phyloP scores from a whole-genome alignment of 208 protist species.

The Porcisia hertigi region DNA sequence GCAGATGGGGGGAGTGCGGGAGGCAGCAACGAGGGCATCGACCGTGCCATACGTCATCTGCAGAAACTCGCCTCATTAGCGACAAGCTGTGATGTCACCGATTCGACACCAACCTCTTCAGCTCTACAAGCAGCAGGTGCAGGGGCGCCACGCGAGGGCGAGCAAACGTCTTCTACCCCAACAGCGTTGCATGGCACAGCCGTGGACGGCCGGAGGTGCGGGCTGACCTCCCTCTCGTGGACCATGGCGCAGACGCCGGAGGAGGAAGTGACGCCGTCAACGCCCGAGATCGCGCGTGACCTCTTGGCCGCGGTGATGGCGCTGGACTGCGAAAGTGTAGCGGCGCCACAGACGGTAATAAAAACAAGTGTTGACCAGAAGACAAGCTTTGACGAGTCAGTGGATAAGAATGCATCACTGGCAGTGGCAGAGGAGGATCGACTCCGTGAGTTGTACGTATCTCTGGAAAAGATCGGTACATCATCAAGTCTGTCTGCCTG shows the following conservation, averaged over 20 bases:
- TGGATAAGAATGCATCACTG: background rate
- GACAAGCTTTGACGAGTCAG: background rate
- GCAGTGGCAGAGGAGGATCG: background rate
- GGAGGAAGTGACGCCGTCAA: background rate
- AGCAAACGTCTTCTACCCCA: background rate
- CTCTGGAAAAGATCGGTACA: slow-evolving; percentile 11
- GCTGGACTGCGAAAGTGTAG: slow-evolving; percentile 20
- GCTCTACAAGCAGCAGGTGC: background rate
- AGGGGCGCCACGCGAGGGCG: too few relatives aligned
- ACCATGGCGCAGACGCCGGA: background rate
- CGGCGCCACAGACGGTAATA: background rate
- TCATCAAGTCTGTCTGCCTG: slow-evolving; percentile 21
- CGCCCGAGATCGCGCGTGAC: slow-evolving; percentile 21
- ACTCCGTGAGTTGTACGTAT: slow-evolving; percentile 8
- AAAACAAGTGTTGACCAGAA: background rate
- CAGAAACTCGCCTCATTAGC: slow-evolving; percentile 9
- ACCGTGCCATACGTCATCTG: slow-evolving; percentile 5
- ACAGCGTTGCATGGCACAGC: background rate
- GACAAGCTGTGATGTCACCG: background rate
- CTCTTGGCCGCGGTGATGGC: slow-evolving; percentile 20
- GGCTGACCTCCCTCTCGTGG: background rate
- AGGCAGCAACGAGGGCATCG: background rate
- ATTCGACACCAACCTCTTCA: background rate
- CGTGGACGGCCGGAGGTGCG: background rate
- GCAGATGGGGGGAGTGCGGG: background rate